Evolutionary conservation across 2,329 filamentous ascomycete species (phyloP), one percentile per base, ranked within the genome.

Genomic region (Bipolaris victoriae): DNA sequence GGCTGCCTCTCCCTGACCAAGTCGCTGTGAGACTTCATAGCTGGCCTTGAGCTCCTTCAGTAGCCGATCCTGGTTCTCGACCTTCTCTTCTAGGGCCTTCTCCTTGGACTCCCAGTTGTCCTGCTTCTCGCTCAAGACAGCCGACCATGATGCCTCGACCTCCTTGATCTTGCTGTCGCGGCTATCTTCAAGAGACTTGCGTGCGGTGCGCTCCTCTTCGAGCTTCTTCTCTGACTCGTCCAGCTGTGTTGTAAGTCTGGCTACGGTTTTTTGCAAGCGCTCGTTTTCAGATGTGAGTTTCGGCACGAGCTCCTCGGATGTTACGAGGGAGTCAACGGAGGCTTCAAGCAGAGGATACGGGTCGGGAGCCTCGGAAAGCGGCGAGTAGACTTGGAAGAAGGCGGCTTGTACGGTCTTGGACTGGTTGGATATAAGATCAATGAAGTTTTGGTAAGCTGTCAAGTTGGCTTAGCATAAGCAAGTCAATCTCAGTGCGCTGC

Each of bases 31-130:
- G 52, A 99, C 95, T 77, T 99, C 95, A 73, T 97, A 97, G 79
- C 88, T 97, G 24, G 95, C 95, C 78, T 97, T 98, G 73, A 98
- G 87, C 76, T 99, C 96, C 71, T 90, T 97, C 66, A 99, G 79
- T 37, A 99, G 79, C 6, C 92, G 88, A 47, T 99, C 95, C 73
- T 99, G 94, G 67, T 90, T 96, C 76, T 97, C 94, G 3, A 96
- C 83, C 78, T 97, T 98, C 68, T 98, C 94, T 71, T 97, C 92
- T 58, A 97, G 78, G 26, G 86, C 88, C 79, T 90, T 91, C 80
- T 99, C 95, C 74, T 96, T 97, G 7, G 94, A 88, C 52, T 90
- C 88, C 95, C 95, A 99, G 72, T 99, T 99, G 75, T 94, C 92
- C 69, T 91, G 90, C 79, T 97, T 97, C 81, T 99, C 95, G 55